Percentiles rank a stretch among this genome's conserved stretches.
These are phyloP conservation scores for Fistulinella prunicolor DNA, from an alignment of 768 basidiomycete genomes.

Conservation along the genomic window DNA sequence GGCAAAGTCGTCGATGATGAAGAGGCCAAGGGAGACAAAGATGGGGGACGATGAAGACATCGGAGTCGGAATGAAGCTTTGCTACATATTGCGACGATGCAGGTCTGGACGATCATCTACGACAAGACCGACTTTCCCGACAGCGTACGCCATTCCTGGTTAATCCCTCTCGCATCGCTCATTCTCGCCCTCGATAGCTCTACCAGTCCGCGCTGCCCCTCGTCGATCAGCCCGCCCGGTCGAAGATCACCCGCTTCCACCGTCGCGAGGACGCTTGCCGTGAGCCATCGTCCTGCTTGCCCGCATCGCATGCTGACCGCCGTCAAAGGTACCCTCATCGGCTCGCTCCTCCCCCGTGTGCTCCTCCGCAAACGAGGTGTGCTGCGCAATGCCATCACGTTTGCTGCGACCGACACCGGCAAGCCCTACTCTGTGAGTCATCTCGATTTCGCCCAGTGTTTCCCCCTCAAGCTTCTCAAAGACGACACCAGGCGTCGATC, in stretches of 20 bases:
- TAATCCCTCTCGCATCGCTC: background rate
- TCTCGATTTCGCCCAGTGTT: background rate
- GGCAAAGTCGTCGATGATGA: conserved; percentile 79
- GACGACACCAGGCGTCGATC: conserved; percentile 44
- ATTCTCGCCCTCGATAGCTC: conserved; percentile 39
- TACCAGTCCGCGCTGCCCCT: conserved; percentile 57
- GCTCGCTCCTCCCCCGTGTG: conserved; percentile 67
- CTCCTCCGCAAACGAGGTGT: conserved; percentile 60
- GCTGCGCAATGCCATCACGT: conserved; percentile 42
- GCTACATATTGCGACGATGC: conserved; percentile 32
- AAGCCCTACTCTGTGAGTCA: conserved; percentile 74
- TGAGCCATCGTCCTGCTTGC: conserved; percentile 26
- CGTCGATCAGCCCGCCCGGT: conserved; percentile 54
- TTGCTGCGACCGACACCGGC: conserved; percentile 57
- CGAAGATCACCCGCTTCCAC: conserved; percentile 63
- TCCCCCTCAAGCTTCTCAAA: conserved; percentile 23
- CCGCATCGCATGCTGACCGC: background rate
- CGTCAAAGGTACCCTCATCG: conserved; percentile 68
- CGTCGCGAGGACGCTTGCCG: conserved; percentile 74
- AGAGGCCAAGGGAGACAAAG: conserved; percentile 81
- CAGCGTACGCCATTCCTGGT: conserved; percentile 27
- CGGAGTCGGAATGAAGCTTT: conserved; percentile 22
- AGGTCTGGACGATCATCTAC: conserved; percentile 42
- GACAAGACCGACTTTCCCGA: conserved; percentile 35
- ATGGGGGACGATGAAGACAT: conserved; percentile 12